Conservation (phyloP, 306 rosid genomes). For the Canavalia gladiata region DNA sequence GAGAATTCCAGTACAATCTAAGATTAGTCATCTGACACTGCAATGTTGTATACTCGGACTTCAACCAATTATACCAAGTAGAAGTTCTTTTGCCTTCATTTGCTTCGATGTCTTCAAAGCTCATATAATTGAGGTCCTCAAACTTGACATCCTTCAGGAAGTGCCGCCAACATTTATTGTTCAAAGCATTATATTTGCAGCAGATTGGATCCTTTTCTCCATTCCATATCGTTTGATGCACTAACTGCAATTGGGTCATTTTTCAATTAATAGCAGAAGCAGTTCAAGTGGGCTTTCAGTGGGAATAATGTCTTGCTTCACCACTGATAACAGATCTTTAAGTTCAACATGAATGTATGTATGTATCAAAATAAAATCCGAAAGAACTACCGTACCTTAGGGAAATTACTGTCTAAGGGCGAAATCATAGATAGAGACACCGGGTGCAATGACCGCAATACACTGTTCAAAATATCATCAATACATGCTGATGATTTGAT, state of each 20-base stretch:
- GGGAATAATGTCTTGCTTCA: slow-evolving; percentile 25
- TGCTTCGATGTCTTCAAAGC: neutral
- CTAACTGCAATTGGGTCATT: slow-evolving; percentile 44
- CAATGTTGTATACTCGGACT: neutral
- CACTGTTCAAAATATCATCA: slow-evolving; percentile 43
- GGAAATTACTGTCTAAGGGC: slow-evolving; percentile 46
- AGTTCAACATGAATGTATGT: slow-evolving; percentile 11
- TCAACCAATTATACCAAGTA: slow-evolving; percentile 49
- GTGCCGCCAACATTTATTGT: slow-evolving; percentile 73
- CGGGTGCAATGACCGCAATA: slow-evolving; percentile 54
- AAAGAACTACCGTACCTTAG: slow-evolving; percentile 47
- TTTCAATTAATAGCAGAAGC: slow-evolving; percentile 18
- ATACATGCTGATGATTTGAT: slow-evolving; percentile 44
- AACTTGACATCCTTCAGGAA: slow-evolving; percentile 55
- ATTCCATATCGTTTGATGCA: slow-evolving; percentile 48
- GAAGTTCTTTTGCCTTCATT: neutral
- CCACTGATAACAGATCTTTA: slow-evolving; percentile 26
- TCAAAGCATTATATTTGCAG: slow-evolving; percentile 51
- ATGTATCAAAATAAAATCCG: slow-evolving; percentile 23
- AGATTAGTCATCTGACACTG: slow-evolving; percentile 29
- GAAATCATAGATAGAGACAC: slow-evolving; percentile 50
- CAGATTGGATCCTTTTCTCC: slow-evolving; percentile 54
- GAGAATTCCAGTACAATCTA: slow-evolving; percentile 48
- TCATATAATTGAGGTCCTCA: slow-evolving; percentile 41
- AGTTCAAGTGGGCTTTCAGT: slow-evolving; percentile 25